These are phyloP conservation scores for Lactarius tabidus DNA, from an alignment of 768 basidiomycete species.

Conservation along the genomic window DNA sequence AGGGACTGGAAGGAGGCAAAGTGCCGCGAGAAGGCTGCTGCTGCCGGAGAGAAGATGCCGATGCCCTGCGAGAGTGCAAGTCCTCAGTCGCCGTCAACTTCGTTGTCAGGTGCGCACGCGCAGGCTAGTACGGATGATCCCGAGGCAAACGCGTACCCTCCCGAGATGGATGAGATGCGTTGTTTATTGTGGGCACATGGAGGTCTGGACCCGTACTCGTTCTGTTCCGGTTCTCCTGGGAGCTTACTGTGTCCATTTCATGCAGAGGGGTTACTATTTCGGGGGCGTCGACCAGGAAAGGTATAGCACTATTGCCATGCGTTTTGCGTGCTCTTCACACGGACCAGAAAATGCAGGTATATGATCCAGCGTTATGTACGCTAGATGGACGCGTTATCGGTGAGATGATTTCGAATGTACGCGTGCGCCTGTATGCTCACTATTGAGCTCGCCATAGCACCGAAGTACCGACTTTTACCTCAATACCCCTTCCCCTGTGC, in stretches of 20 bases:
- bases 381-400: constrained; percentile 87
- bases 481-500: constrained; percentile 97
- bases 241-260: constrained; percentile 14
- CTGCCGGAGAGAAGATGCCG: constrained; percentile 33
- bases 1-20: constrained; percentile 76
- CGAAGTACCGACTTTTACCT: constrained; percentile 82
- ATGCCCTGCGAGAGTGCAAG: neutral
- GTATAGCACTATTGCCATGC: constrained; percentile 31
- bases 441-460: constrained; percentile 41
- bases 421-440: constrained; percentile 5
- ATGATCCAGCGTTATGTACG: constrained; percentile 81
- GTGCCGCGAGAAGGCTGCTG: constrained; percentile 42
- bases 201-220: constrained; percentile 39
- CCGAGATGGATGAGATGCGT: constrained; percentile 77
- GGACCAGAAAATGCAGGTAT: constrained; percentile 39
- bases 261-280: constrained; percentile 74
- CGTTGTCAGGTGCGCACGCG: constrained; percentile 25
- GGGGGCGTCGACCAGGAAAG: constrained; percentile 79
- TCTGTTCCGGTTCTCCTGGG: neutral
- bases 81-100: neutral
- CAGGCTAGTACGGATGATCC: constrained; percentile 24
- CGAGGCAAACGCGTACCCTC: constrained; percentile 41
- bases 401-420: constrained; percentile 29
- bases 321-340: no score
- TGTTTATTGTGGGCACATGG: constrained; percentile 83